Evolutionary conservation across 306 rosid genomes (phyloP).

Genomic region (Quercus engelmannii): DNA sequence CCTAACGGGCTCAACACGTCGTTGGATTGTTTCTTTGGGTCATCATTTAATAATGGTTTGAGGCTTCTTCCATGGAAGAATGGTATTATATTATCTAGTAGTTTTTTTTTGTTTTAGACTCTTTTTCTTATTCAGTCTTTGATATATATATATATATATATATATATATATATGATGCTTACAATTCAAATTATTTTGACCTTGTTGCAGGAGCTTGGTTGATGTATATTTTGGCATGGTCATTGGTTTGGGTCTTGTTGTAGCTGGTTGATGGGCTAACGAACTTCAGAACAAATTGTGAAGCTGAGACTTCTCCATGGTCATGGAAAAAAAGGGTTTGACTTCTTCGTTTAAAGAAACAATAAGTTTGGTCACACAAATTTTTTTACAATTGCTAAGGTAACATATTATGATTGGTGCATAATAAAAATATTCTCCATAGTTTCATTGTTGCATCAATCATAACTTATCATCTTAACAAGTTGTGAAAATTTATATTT

Average conservation of each 20-base stretch:
- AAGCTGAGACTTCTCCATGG: slow-evolving; percentile 3
- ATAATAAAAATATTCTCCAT: too few species aligned
- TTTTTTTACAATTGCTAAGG: too few species aligned
- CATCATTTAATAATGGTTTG: slow-evolving; percentile 37
- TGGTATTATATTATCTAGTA: slow-evolving; percentile 30
- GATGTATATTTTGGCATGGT: slow-evolving; percentile 33
- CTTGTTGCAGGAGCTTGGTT: slow-evolving; percentile 47
- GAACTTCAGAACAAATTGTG: slow-evolving; percentile 1
- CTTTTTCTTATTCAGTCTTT: not conserved
- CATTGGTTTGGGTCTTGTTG: slow-evolving; percentile 19
- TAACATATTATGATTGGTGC: too few species aligned
- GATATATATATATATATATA: not conserved
- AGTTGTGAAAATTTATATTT: too few species aligned
- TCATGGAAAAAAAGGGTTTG: not conserved
- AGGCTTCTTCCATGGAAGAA: slow-evolving; percentile 26
- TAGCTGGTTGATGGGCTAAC: slow-evolving; percentile 20
- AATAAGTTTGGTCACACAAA: not conserved
- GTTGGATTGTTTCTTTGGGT: slow-evolving; percentile 56
- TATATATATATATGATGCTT: not conserved
- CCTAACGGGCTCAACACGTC: slow-evolving; percentile 70
- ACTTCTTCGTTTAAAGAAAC: slow-evolving; percentile 15
- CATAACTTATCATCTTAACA: too few species aligned
- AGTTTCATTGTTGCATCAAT: too few species aligned
- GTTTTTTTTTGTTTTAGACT: not conserved
- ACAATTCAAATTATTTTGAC: slow-evolving; percentile 7